Conservation (phyloP, 805 yeast species). For the Babjeviella inositovora region DNA sequence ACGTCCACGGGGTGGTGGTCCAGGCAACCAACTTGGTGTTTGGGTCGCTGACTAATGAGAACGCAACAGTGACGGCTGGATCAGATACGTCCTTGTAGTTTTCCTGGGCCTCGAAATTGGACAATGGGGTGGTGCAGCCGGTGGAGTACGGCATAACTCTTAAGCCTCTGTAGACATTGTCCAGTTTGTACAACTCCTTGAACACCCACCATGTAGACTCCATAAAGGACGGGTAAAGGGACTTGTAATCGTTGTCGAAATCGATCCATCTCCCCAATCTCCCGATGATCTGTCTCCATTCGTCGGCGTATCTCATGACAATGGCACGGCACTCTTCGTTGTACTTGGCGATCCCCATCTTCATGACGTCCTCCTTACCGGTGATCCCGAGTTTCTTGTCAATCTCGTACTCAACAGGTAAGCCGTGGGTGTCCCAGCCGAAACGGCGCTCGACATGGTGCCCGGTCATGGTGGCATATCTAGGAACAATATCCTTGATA, state of each 20-base stretch:
- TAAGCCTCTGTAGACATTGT: slow-evolving; percentile 83
- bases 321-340: slow-evolving; percentile 90
- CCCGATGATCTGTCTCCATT: slow-evolving; percentile 88
- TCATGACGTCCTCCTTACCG: slow-evolving; percentile 88
- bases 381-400: slow-evolving; percentile 93
- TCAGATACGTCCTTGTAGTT: slow-evolving; percentile 95
- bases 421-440: slow-evolving; percentile 99
- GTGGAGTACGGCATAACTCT: slow-evolving; percentile 99
- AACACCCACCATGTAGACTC: slow-evolving; percentile 99
- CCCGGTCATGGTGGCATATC: slow-evolving; percentile 97
- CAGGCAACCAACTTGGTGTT: slow-evolving; percentile 83
- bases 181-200: slow-evolving; percentile 72
- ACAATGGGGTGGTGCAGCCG: slow-evolving; percentile 90
- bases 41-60: slow-evolving; percentile 68
- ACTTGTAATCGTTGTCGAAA: slow-evolving; percentile 95
- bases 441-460: slow-evolving; percentile 91
- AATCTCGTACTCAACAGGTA: slow-evolving; percentile 96
- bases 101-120: slow-evolving; percentile 97
- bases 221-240: slow-evolving; percentile 91
- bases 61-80: slow-evolving; percentile 90
- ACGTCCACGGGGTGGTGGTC: slow-evolving; percentile 99
- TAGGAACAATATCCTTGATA: slow-evolving; percentile 91
- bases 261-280: slow-evolving; percentile 99
- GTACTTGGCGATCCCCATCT: slow-evolving; percentile 86
- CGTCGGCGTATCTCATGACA: slow-evolving; percentile 93